Percentiles rank a stretch among this genome's conserved stretches.
Conservation (phyloP, 108 stramenopile genomes). For the Nannochloropsis granulata region DNA sequence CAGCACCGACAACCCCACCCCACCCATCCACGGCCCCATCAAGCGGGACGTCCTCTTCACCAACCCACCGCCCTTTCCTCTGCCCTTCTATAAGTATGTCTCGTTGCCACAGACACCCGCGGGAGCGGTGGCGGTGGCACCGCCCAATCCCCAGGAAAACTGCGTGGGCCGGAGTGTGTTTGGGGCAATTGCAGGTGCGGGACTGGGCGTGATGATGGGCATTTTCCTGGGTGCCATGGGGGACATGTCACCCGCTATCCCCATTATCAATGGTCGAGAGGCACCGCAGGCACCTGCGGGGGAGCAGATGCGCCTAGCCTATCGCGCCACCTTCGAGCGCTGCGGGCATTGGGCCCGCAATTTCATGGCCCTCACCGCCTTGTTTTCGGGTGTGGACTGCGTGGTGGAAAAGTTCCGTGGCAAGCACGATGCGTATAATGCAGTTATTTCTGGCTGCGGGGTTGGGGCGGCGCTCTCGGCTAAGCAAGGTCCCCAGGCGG, state of each 20-base stretch:
- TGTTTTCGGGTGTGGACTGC: slow-evolving; percentile 37
- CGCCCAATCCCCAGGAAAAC: neutral
- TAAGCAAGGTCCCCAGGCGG: slow-evolving; percentile 31
- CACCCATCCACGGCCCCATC: too few relatives aligned
- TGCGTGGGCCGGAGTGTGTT: neutral
- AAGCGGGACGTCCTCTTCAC: neutral
- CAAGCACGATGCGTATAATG: slow-evolving; percentile 35
- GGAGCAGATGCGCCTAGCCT: slow-evolving; percentile 35
- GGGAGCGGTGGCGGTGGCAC: neutral
- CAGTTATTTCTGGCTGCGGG: slow-evolving; percentile 33
- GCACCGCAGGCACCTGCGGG: slow-evolving; percentile 34
- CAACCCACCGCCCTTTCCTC: neutral
- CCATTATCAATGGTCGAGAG: slow-evolving; percentile 33
- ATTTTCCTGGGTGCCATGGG: slow-evolving; percentile 38
- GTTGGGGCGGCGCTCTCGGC: slow-evolving; percentile 34
- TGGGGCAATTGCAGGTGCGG: slow-evolving; percentile 16
- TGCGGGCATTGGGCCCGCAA: slow-evolving; percentile 28
- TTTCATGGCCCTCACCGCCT: slow-evolving; percentile 35
- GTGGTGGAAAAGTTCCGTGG: slow-evolving; percentile 39
- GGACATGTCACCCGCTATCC: slow-evolving; percentile 32
- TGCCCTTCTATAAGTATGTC: neutral
- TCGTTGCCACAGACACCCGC: neutral
- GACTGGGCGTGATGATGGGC: slow-evolving; percentile 33
- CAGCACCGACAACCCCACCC: too few relatives aligned
- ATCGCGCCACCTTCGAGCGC: slow-evolving; percentile 31